Evolutionary conservation across 2,329 filamentous ascomycete species (phyloP).

Genomic region (Alternaria tenuissima): DNA sequence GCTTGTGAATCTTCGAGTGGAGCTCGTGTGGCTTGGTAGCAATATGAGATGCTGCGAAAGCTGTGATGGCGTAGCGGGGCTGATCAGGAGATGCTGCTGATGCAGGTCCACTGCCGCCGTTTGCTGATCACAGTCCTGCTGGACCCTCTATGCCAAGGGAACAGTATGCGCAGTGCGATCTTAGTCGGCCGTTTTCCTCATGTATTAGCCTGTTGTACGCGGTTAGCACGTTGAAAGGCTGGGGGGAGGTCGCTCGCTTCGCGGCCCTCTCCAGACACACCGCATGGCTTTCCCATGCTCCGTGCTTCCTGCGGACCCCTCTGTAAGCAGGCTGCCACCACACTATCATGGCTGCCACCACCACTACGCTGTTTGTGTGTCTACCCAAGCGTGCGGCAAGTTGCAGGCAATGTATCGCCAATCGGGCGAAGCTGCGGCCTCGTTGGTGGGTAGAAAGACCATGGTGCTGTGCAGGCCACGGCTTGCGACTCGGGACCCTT

Average conservation of each 20-base stretch:
- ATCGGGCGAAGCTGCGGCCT: slow-evolving; percentile 27
- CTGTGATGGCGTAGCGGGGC: slow-evolving; percentile 25
- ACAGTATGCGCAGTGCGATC: slow-evolving; percentile 24
- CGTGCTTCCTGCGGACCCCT: slow-evolving; percentile 39
- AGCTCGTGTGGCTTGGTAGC: slow-evolving; percentile 34
- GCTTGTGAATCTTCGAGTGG: slow-evolving; percentile 23
- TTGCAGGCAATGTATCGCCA: slow-evolving; percentile 38
- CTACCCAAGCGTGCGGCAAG: slow-evolving; percentile 19
- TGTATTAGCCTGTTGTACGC: slow-evolving; percentile 44
- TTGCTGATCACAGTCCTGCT: slow-evolving; percentile 30
- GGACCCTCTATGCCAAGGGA: slow-evolving; percentile 27
- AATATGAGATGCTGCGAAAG: slow-evolving; percentile 35
- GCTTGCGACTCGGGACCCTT: slow-evolving; percentile 34
- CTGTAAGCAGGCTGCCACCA: slow-evolving; percentile 34
- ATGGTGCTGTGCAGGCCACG: slow-evolving; percentile 24
- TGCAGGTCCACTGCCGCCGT: slow-evolving; percentile 43
- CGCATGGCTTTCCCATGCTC: slow-evolving; percentile 26
- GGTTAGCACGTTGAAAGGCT: slow-evolving; percentile 26
- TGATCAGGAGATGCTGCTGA: slow-evolving; percentile 33
- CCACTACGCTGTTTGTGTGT: slow-evolving; percentile 18
- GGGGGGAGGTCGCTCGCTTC: slow-evolving; percentile 26
- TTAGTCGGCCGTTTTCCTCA: slow-evolving; percentile 20
- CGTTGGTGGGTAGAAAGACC: slow-evolving; percentile 28
- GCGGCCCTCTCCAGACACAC: slow-evolving; percentile 21
- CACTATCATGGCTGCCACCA: slow-evolving; percentile 30